A percentile compares a stretch with the other conserved stretches of the same genome.
Conservation (phyloP, 2,329 filamentous ascomycete genomes). For the Cryphonectria carpinicola region DNA sequence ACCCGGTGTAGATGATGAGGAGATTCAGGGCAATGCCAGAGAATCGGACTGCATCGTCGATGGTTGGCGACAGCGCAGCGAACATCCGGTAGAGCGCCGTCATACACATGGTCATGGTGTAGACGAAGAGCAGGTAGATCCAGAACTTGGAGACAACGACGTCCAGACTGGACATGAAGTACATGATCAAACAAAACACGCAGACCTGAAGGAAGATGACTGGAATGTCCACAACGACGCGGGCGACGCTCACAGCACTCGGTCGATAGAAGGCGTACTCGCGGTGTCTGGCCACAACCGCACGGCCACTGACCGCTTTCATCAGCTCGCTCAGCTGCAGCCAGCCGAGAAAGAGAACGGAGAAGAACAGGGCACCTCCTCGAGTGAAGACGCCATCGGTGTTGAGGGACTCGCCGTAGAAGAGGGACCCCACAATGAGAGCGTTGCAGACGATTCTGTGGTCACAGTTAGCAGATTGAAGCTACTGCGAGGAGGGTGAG, state of each 20-base stretch:
- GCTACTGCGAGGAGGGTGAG: neutral
- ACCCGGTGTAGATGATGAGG: slow-evolving; percentile 70
- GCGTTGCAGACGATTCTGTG: slow-evolving; percentile 65
- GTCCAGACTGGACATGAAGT: slow-evolving; percentile 77
- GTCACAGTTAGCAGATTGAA: neutral
- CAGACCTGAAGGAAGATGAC: slow-evolving; percentile 66
- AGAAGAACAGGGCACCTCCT: slow-evolving; percentile 54
- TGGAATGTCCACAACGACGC: slow-evolving; percentile 62
- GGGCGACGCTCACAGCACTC: slow-evolving; percentile 59
- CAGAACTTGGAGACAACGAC: slow-evolving; percentile 70
- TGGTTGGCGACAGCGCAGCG: slow-evolving; percentile 60
- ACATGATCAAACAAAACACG: slow-evolving; percentile 72
- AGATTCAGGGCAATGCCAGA: slow-evolving; percentile 60
- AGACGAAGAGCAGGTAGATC: slow-evolving; percentile 65
- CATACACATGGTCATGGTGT: slow-evolving; percentile 60
- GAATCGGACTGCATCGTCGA: slow-evolving; percentile 66
- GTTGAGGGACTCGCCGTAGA: slow-evolving; percentile 66
- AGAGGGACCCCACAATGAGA: slow-evolving; percentile 78
- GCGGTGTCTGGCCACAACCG: slow-evolving; percentile 55
- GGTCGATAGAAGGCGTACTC: slow-evolving; percentile 58
- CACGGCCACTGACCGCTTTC: slow-evolving; percentile 73
- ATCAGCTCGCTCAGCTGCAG: slow-evolving; percentile 79
- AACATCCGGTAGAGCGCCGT: slow-evolving; percentile 63
- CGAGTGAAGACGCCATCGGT: slow-evolving; percentile 67
- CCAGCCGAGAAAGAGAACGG: slow-evolving; percentile 60